Base-by-base conservation (phyloP, 108 stramenopile genomes). In the Cyclostephanos invisitatus region DNA sequence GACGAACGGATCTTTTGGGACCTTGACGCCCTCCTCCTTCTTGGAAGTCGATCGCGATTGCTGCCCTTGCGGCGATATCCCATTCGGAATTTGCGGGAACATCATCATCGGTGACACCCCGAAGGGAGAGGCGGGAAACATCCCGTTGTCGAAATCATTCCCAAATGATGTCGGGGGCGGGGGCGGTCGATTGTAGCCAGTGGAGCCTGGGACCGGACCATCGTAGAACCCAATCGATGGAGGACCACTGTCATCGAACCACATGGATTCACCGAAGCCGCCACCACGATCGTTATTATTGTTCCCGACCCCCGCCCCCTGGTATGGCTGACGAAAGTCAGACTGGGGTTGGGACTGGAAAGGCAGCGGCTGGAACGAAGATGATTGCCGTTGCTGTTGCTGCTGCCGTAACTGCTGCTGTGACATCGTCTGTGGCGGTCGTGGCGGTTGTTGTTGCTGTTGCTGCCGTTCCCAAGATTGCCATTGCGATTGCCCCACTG, bases 1-100 rank as follows among this genome's bases (percentile, higher is more conserved):
- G 29, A 59, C 27, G 32, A 59, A 59, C 32, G 58, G 58, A 59
- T 59, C 58, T 15, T 59, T 59, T 7, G 58, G 58, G 5, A 59
- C 58, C 29, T 59, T 59, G 29, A 59, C 35, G 18, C 58, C 58
- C 27, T 37, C 58, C 29, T 59, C 58, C 29, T 14, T 14, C 58
- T 3, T 12, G 1, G 29, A 18, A 9, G 27, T 32, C 29, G 29
- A 36, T 59, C 14, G 58, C 10, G 29, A 28, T 29, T 18, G 29
- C n/a, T 18, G 5, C 7, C 29, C 29, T 12, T 12, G 58, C 29
- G 27, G 58, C 32, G 58, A 29, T 6, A 36, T 36, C 58, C 29
- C 58, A 37, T 18, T 36, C 5, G 27, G 18, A 27, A 10, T 35
- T 17, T 5, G 58, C n/a, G 58, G 58, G 29, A 59, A 59, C 58